Percentiles rank a stretch among this genome's conserved stretches.
phyloP scores from a whole-genome alignment of 2,329 filamentous ascomycete species.

The Arthrobotrys sinensis region DNA sequence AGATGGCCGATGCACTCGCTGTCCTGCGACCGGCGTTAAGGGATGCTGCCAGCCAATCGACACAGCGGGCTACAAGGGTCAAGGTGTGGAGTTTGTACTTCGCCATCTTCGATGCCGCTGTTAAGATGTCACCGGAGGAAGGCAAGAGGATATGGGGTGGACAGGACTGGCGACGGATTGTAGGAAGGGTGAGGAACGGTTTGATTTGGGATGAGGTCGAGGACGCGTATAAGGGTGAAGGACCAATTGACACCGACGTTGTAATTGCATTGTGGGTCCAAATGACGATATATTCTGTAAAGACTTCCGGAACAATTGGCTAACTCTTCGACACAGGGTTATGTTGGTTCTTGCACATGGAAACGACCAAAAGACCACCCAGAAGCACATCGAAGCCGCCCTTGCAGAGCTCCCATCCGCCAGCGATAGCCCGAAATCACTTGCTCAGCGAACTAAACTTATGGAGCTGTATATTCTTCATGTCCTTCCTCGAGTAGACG shows the following conservation, averaged over 20 bases:
- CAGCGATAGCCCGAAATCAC: conserved; percentile 63
- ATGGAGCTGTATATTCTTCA: conserved; percentile 96
- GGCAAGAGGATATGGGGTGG: conserved; percentile 90
- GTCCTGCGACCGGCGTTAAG: conserved; percentile 87
- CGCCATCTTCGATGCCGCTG: conserved; percentile 89
- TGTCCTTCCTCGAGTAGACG: conserved; percentile 90
- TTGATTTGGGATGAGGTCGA: conserved; percentile 96
- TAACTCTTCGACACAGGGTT: conserved; percentile 73
- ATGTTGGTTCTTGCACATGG: conserved; percentile 93
- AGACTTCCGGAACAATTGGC: conserved; percentile 1
- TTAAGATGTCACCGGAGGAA: conserved; percentile 90
- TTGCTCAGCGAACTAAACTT: conserved; percentile 80
- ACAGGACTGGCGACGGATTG: conserved; percentile 85
- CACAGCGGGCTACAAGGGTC: conserved; percentile 83
- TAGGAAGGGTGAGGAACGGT: conserved; percentile 87
- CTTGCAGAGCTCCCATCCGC: conserved; percentile 77
- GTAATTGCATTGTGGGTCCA: conserved; percentile 82
- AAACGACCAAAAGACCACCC: conserved; percentile 84
- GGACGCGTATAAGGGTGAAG: conserved; percentile 83
- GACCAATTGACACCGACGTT: conserved; percentile 93
- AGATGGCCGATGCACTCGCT: conserved; percentile 88
- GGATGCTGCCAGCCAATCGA: conserved; percentile 76
- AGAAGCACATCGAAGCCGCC: conserved; percentile 88
- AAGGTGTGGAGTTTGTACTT: conserved; percentile 99
- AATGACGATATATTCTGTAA: neutral